A percentile compares a stretch with the other conserved stretches of the same genome.
These are phyloP conservation scores for Monosporascus ibericus DNA, from an alignment of 2,329 filamentous ascomycete species.

Conservation along the genomic window DNA sequence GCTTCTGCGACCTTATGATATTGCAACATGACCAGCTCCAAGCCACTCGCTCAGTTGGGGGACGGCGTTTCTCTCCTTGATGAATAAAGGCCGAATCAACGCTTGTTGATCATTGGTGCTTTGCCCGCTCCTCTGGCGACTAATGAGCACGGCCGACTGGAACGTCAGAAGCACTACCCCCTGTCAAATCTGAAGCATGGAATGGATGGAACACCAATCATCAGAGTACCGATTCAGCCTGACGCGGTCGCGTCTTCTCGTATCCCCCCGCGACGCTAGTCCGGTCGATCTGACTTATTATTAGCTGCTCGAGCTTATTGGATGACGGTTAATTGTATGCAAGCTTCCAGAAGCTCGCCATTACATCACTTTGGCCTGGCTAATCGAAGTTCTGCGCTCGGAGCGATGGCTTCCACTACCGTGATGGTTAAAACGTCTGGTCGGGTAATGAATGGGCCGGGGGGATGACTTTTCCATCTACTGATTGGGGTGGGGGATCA, in stretches of 20 bases:
- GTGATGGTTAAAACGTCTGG: too few relatives aligned
- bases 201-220: slow-evolving; percentile 5
- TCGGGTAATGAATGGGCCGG: too few relatives aligned
- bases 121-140: too few relatives aligned
- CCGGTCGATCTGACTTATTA: neutral
- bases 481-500: too few relatives aligned
- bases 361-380: too few relatives aligned
- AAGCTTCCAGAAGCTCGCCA: too few relatives aligned
- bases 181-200: slow-evolving; percentile 1
- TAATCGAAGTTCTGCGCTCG: too few relatives aligned
- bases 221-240: neutral
- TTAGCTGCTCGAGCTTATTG: neutral
- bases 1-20: neutral
- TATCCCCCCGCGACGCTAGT: neutral
- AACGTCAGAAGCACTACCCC: neutral
- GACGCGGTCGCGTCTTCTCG: slow-evolving; percentile 4
- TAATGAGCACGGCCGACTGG: neutral
- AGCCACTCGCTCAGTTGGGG: neutral
- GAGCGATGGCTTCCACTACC: too few relatives aligned
- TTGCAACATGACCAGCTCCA: neutral
- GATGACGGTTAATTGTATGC: too few relatives aligned
- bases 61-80: too few relatives aligned
- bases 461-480: too few relatives aligned
- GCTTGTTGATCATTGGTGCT: neutral
- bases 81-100: neutral